phyloP scores from a whole-genome alignment of 805 yeast genomes.

The Torulaspora delbrueckii region DNA sequence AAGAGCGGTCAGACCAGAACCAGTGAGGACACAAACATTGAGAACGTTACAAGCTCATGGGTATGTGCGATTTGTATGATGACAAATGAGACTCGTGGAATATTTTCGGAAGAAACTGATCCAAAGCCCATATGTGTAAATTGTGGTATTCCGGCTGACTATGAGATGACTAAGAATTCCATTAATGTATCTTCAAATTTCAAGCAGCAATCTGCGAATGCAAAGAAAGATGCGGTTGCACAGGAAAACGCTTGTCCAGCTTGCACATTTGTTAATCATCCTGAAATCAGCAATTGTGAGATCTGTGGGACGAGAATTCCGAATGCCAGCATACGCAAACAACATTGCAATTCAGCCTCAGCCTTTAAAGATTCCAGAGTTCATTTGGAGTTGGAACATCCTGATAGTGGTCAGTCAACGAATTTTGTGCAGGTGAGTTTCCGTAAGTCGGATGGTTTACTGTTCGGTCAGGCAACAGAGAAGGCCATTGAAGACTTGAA shows the following conservation, averaged over 20 bases:
- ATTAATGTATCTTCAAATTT: constrained; percentile 15
- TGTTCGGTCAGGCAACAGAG: constrained; percentile 46
- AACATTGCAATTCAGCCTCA: constrained; percentile 20
- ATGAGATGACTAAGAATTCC: constrained; percentile 35
- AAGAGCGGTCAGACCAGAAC: constrained; percentile 15
- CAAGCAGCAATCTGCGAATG: neutral
- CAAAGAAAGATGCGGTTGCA: neutral
- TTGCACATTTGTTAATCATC: constrained; percentile 83
- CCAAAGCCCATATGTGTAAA: constrained; percentile 47
- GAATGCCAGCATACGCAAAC: constrained; percentile 14
- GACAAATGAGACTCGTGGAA: constrained; percentile 29
- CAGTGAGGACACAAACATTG: neutral
- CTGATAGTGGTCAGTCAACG: constrained; percentile 14
- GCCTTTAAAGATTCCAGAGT: constrained; percentile 34
- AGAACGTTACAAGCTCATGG: constrained; percentile 45
- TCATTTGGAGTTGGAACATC: constrained; percentile 32
- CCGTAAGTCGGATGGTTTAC: constrained; percentile 60
- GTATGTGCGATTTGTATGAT: constrained; percentile 76
- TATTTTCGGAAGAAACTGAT: constrained; percentile 11
- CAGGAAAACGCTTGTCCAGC: constrained; percentile 39
- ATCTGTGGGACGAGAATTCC: constrained; percentile 68
- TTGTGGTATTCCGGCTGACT: constrained; percentile 55
- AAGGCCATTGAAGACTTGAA: constrained; percentile 43
- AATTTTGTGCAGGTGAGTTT: constrained; percentile 63
- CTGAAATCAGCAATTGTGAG: constrained; percentile 73